Base-by-base conservation (phyloP, 192 early-diverging fungal genomes). In the Neocallimastix lanati region DNA sequence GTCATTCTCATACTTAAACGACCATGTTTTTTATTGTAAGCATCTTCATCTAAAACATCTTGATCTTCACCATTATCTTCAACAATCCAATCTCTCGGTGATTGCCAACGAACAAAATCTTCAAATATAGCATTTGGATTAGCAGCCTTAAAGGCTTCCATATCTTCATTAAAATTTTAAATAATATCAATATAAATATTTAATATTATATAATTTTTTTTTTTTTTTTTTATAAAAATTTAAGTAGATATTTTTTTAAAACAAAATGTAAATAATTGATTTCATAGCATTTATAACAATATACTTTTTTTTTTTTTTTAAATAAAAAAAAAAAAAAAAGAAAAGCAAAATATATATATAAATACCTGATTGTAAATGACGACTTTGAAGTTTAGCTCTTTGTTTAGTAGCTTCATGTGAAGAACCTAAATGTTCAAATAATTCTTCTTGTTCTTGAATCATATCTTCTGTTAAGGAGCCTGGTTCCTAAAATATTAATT, bases 21-120 rank as follows among this genome's bases (percentile, higher is more conserved):
- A 28, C 83, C 84, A 6, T 38, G 37, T 6, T 77, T 38, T 28
- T 29, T 37, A 79, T 37, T 81, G 28, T 81, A 76, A 28, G 85
- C 87, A 14, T 82, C 80, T 14, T 50, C 40, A 25, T 84, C 78
- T 38, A 82, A 82, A 29, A 79, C 80, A 14, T 84, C 83, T 29
- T 86, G 86, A 13, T 86, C 86, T 50, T 67, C 80, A 14, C 40
- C 85, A n/a, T 77, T 58, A 11, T 78, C 80, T 12, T 90, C 91
- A 27, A 88, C 87, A 25, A 92, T 87, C 94, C 94, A 97, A 83
- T 97, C 96, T 77, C 93, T 90, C n/a, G 96, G 96, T 12, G 95
- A 96, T 82, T 95, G 93, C 96, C 96, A 97, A 76, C 96, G 89
- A 27, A 97, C 92, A 88, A 97, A 97, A 77, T 97, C 96, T 13